Conservation (phyloP, 257 asterid genomes). For the Plantago ovata region DNA sequence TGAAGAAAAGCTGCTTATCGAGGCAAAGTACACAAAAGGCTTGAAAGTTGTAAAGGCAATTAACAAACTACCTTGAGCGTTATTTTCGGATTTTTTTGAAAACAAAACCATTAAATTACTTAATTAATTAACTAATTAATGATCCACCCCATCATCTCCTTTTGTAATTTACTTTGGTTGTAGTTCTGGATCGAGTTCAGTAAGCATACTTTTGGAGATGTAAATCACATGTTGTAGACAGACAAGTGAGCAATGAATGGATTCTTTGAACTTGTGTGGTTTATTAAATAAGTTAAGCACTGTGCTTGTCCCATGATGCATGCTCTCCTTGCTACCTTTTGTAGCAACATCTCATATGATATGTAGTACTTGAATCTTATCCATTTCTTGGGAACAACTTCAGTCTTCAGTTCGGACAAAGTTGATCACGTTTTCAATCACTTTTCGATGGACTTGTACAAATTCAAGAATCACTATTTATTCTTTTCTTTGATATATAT, state of each 20-base stretch:
- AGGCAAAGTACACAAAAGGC: conserved; percentile 32
- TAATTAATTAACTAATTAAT: too few relatives aligned
- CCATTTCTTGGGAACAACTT: conserved; percentile 15
- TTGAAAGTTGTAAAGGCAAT: conserved; percentile 26
- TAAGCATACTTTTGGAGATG: background rate
- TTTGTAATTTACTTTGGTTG: conserved; percentile 10
- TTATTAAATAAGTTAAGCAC: conserved; percentile 11
- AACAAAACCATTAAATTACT: background rate
- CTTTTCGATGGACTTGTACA: too few relatives aligned
- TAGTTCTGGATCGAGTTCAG: conserved; percentile 3
- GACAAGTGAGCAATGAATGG: conserved; percentile 20
- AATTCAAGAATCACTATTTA: too few relatives aligned
- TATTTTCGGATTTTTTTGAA: conserved; percentile 35
- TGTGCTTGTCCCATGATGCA: background rate
- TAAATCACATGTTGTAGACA: background rate
- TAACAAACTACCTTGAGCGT: conserved; percentile 33
- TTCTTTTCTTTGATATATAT: too few relatives aligned
- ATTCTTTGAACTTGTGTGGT: conserved; percentile 35
- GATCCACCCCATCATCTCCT: too few relatives aligned
- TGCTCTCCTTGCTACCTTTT: conserved; percentile 20
- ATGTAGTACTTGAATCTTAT: conserved; percentile 17
- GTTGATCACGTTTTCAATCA: too few relatives aligned
- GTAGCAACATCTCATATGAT: conserved; percentile 25
- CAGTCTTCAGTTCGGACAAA: background rate
- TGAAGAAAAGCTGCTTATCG: conserved; percentile 30